Evolutionary conservation across 345 rosid genomes (phyloP), one percentile per base, ranked within the genome.

Genomic region (Salix brachista): DNA sequence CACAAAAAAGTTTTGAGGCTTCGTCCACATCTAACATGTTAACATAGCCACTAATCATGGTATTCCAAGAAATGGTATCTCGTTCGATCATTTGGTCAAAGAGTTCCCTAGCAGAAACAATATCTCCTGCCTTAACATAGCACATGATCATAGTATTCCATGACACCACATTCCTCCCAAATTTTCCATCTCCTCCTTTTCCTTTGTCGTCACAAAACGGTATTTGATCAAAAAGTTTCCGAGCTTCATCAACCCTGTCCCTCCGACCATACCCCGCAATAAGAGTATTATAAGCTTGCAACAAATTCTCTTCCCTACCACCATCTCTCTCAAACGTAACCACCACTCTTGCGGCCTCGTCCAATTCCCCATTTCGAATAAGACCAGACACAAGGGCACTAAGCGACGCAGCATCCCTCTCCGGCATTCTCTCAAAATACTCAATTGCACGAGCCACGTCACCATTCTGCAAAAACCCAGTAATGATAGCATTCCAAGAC

Each of bases 81-180:
- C 86, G 86, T 36, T 81, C 87, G 46, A 34, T 72, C 92, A 89
- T 91, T 74, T 85, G 84, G 75, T 85, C 92, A 69, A 89, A 92
- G 52, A 92, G 79, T 76, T 84, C 75, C 76, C 92, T 83, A 0
- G 95, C 95, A 73, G 91, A 83, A 30, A 77, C 70, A 17, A 86
- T 73, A 74, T 91, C 87, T 48, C 90, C 89, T 7, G 86, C 92
- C 78, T 86, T 92, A 60, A 87, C 85, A 56, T 88, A 91, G 26
- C 89, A 84, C 90, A 89, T 91, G 66, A 91, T 87, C 94, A 92
- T 92, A 1, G 92, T 85, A 75, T 92, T 92, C 95, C 97, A 92
- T 0, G 97, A 88, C n/a, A 92, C 91, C 14, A 82, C 25, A 77
- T 88, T 86, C 75, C 88, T 89, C 74, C 67, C 77, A 17, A 91